Evolutionary conservation across 805 yeast species (phyloP).

Genomic region (Candida pseudofarinosa): DNA sequence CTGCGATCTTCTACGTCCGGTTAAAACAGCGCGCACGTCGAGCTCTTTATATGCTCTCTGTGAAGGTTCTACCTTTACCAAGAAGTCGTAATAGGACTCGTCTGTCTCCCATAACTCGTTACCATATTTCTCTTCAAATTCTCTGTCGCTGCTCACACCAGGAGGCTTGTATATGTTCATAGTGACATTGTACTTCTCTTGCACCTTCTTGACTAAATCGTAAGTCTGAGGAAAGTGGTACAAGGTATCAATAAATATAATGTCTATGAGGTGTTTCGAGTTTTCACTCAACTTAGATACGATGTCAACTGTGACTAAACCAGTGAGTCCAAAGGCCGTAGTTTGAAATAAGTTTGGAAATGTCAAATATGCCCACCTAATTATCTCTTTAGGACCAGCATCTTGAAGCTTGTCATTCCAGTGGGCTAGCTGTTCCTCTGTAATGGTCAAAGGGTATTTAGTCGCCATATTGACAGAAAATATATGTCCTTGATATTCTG

Average conservation of each 20-base stretch:
- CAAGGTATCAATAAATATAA: constrained; percentile 84
- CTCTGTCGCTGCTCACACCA: constrained; percentile 51
- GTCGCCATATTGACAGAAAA: constrained; percentile 4
- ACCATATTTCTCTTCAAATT: constrained; percentile 68
- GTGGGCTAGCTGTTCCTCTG: constrained; percentile 56
- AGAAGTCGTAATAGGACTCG: constrained; percentile 75
- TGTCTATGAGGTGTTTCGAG: constrained; percentile 47
- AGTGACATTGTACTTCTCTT: constrained; percentile 49
- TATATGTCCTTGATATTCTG: no score
- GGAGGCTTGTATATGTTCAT: constrained; percentile 68
- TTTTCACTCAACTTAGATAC: constrained; percentile 46
- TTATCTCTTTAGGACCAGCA: constrained; percentile 63
- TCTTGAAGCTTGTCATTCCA: constrained; percentile 59
- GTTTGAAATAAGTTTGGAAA: constrained; percentile 84
- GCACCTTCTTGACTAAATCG: constrained; percentile 60
- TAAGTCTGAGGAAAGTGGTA: constrained; percentile 95
- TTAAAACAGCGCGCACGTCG: constrained; percentile 76
- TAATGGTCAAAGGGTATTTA: constrained; percentile 16
- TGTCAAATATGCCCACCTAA: constrained; percentile 79
- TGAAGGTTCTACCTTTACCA: constrained; percentile 91
- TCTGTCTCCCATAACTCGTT: constrained; percentile 78
- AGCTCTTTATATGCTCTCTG: constrained; percentile 76
- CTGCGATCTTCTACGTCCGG: constrained; percentile 87
- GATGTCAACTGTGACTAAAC: constrained; percentile 84
- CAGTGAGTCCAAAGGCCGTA: constrained; percentile 93